A percentile compares a stretch with the other conserved stretches of the same genome.
These are phyloP conservation scores for Yarrowia osloensis DNA, from an alignment of 805 yeast species.

Conservation along the genomic window DNA sequence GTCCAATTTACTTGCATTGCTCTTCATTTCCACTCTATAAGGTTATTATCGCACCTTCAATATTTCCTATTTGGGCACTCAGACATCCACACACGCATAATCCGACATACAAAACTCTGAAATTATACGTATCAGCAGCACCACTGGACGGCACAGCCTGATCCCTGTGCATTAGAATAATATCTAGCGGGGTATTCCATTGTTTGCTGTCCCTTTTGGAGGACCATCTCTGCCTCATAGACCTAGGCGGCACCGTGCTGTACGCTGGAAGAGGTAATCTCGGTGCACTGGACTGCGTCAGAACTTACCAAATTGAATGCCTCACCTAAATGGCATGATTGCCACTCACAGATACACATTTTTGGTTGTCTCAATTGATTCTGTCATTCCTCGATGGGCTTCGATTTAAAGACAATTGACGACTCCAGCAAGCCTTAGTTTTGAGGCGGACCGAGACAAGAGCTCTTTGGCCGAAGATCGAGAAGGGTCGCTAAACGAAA, in stretches of 20 bases:
- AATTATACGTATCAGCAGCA: background rate
- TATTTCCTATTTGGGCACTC: constrained; percentile 6
- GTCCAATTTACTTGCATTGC: background rate
- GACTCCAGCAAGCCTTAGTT: too few species aligned
- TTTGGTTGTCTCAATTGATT: too few species aligned
- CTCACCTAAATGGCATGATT: too few species aligned
- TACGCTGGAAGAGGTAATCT: background rate
- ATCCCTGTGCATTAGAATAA: background rate
- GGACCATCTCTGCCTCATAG: background rate
- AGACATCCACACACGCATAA: constrained; percentile 5
- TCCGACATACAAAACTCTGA: background rate
- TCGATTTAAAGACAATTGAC: too few species aligned
- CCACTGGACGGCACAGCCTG: background rate
- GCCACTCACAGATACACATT: too few species aligned
- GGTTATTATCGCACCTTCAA: background rate
- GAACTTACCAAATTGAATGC: too few species aligned
- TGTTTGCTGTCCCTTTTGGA: too few species aligned
- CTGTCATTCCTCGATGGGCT: too few species aligned
- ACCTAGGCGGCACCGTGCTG: background rate
- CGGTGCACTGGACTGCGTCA: too few species aligned
- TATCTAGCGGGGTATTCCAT: background rate
- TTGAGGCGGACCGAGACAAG: too few species aligned
- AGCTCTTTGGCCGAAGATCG: too few species aligned
- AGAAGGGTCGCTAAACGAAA: too few species aligned
- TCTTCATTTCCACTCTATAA: background rate